Evolutionary conservation across 2,329 filamentous ascomycete genomes (phyloP).

Genomic region (Fusarium decemcellulare): DNA sequence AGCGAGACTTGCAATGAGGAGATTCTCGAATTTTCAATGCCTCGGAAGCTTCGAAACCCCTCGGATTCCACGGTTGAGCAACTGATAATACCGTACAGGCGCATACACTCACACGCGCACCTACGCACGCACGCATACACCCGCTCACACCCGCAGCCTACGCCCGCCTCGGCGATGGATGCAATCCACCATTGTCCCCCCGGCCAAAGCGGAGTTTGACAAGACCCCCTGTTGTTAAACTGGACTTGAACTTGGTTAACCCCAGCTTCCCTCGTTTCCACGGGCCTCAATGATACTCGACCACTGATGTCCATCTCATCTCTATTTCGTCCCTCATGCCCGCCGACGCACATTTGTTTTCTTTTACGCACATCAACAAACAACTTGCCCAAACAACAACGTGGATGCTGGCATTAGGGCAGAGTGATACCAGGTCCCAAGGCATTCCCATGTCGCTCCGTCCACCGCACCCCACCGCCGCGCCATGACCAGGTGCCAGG

Average conservation of each 20-base stretch:
- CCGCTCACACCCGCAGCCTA: constrained; percentile 27
- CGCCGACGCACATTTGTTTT: neutral
- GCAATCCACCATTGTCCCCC: constrained; percentile 32
- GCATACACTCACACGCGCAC: constrained; percentile 14
- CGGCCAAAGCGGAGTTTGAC: constrained; percentile 29
- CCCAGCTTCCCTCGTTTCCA: constrained; percentile 21
- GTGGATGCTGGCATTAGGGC: neutral
- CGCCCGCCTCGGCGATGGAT: constrained; percentile 33
- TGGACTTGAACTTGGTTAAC: constrained; percentile 22
- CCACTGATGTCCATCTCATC: neutral
- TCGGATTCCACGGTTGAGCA: constrained; percentile 10
- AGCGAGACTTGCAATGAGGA: constrained; percentile 10
- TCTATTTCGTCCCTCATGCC: neutral
- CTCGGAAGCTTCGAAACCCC: constrained; percentile 4
- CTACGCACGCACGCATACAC: constrained; percentile 17
- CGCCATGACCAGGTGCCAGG: constrained; percentile 26
- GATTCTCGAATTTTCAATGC: constrained; percentile 8
- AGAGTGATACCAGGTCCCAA: constrained; percentile 1
- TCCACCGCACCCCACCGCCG: constrained; percentile 15
- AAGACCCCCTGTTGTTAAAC: constrained; percentile 29
- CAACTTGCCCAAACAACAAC: neutral
- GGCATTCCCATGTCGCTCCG: constrained; percentile 8
- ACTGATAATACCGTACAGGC: constrained; percentile 10
- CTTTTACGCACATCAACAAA: neutral
- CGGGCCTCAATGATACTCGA: neutral